Conservation (phyloP, 129 eudicot genomes). For the Arctium lappa region DNA sequence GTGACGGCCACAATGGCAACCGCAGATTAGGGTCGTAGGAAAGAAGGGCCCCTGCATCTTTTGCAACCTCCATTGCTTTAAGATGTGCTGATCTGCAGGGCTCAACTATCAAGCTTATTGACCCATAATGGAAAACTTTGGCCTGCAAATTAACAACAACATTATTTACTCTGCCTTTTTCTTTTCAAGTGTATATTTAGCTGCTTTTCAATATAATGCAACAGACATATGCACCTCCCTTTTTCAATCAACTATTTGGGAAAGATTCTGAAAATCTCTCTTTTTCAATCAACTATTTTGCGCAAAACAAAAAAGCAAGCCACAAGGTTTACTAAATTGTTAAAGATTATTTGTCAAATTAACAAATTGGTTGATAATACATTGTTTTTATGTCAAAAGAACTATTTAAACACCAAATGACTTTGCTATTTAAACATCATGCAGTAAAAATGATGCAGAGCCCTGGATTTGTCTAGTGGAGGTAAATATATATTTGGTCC, state of each 20-base stretch:
- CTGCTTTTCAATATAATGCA: not conserved
- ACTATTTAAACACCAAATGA: not conserved
- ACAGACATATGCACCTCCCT: not conserved
- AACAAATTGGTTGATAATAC: too few species aligned
- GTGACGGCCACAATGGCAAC: slow-evolving; percentile 91
- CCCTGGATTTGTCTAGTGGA: too few species aligned
- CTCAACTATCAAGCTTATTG: slow-evolving; percentile 97
- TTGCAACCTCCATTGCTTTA: slow-evolving; percentile 95
- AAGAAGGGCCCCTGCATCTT: slow-evolving; percentile 81
- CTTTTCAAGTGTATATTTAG: not conserved
- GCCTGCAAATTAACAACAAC: slow-evolving; percentile 41
- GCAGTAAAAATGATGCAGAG: not conserved
- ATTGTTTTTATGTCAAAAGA: not conserved
- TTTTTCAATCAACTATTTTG: not conserved
- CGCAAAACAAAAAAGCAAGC: not conserved
- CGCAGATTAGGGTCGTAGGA: slow-evolving; percentile 95
- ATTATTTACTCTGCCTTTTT: not conserved
- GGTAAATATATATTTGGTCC: too few species aligned
- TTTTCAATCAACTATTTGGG: not conserved
- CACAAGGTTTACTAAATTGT: not conserved
- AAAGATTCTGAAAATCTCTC: not conserved
- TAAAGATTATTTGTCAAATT: not conserved
- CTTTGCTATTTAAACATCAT: not conserved
- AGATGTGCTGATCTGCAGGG: slow-evolving; percentile 97
- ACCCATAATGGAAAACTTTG: slow-evolving; percentile 92